A percentile compares a stretch with the other conserved stretches of the same genome.
These are phyloP conservation scores for Komagataella mondaviorum DNA, from an alignment of 805 yeast species.

Conservation along the genomic window DNA sequence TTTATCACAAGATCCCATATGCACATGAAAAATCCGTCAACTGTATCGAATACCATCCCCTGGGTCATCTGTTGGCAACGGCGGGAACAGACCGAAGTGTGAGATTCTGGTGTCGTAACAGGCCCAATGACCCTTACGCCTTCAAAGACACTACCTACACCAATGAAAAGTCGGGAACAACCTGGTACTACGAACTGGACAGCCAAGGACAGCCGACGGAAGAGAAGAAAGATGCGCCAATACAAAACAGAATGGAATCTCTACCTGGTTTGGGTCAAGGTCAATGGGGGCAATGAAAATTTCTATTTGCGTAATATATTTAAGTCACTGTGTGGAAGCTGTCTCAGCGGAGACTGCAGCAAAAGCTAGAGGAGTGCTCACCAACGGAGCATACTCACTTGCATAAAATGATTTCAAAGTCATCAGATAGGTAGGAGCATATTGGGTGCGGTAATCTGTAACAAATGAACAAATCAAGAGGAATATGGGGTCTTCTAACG, in stretches of 20 bases:
- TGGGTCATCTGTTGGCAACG: conserved; percentile 82
- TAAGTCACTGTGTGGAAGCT: background rate
- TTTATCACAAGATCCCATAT: conserved; percentile 54
- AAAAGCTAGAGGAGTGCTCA: background rate
- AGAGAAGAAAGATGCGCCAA: background rate
- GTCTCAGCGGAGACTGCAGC: background rate
- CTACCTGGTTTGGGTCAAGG: background rate
- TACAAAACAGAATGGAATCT: background rate
- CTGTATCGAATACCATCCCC: conserved; percentile 82
- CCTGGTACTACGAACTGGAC: conserved; percentile 24
- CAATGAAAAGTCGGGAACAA: conserved; percentile 42
- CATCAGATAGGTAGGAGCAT: conserved; percentile 17
- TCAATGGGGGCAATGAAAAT: background rate
- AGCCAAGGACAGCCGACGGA: conserved; percentile 7
- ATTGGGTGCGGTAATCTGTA: conserved; percentile 16
- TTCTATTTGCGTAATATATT: background rate
- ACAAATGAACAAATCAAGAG: conserved; percentile 18
- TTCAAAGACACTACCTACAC: conserved; percentile 48
- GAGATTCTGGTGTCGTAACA: conserved; percentile 86
- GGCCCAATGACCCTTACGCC: conserved; percentile 79
- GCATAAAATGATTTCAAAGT: conserved; percentile 17
- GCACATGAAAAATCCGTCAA: conserved; percentile 94
- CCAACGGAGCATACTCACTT: background rate
- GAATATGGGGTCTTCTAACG: conserved; percentile 11
- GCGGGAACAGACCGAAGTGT: conserved; percentile 92